Percentiles rank a stretch among this genome's conserved stretches.
Conservation (phyloP, 2,329 filamentous ascomycete genomes). For the Pezicula carpinea region DNA sequence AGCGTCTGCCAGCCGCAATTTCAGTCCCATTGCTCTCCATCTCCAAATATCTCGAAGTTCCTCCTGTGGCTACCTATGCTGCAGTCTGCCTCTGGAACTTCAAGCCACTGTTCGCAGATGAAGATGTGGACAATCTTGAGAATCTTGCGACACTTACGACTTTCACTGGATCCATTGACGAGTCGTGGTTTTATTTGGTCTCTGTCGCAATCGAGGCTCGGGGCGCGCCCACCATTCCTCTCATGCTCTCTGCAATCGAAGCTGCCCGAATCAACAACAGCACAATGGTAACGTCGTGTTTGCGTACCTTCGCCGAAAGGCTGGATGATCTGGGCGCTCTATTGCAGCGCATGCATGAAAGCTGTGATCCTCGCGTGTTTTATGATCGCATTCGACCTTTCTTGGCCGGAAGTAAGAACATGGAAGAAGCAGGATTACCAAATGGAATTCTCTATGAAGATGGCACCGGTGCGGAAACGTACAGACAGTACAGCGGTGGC, state of each 20-base stretch:
- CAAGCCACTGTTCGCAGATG: conserved; percentile 81
- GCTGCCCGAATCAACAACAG: conserved; percentile 70
- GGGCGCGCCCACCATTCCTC: conserved; percentile 77
- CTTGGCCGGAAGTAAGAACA: conserved; percentile 94
- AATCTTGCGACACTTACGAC: conserved; percentile 86
- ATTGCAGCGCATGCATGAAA: conserved; percentile 88
- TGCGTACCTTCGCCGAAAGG: conserved; percentile 80
- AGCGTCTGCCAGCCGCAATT: conserved; percentile 70
- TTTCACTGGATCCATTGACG: conserved; percentile 90
- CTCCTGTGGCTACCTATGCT: conserved; percentile 90
- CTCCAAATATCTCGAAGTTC: conserved; percentile 75
- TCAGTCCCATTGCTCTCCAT: conserved; percentile 78
- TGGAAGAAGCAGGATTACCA: conserved; percentile 88
- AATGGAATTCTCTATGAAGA: conserved; percentile 84
- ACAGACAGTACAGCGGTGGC: conserved; percentile 84
- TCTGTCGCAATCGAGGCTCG: conserved; percentile 94
- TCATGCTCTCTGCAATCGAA: conserved; percentile 84
- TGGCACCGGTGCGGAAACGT: conserved; percentile 60
- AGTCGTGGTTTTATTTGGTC: conserved; percentile 98
- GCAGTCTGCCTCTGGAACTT: conserved; percentile 95
- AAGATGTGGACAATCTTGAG: conserved; percentile 75
- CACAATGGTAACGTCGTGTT: conserved; percentile 66
- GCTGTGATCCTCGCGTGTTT: conserved; percentile 90
- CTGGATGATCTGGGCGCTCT: conserved; percentile 78
- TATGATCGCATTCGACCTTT: conserved; percentile 96